Evolutionary conservation across 768 basidiomycete species (phyloP).

Genomic region (Boletus subparvulus): DNA sequence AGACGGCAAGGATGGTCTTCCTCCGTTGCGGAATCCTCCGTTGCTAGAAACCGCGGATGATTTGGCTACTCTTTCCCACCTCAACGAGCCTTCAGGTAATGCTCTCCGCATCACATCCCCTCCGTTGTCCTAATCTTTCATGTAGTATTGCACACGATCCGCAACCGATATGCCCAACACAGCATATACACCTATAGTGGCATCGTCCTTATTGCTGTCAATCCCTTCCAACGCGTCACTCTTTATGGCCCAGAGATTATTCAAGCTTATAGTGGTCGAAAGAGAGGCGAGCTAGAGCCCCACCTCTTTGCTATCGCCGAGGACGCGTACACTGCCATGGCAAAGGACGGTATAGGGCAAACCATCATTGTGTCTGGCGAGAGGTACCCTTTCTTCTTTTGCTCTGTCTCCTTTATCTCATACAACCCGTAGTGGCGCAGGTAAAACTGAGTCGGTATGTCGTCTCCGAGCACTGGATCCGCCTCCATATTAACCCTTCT

Average conservation of each 20-base stretch:
- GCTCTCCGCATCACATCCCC: slow-evolving; percentile 17
- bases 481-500: slow-evolving; percentile 4
- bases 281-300: slow-evolving; percentile 93
- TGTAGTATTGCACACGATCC: slow-evolving; percentile 92
- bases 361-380: slow-evolving; percentile 99
- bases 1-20: slow-evolving; percentile 75
- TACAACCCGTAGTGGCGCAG: slow-evolving; percentile 76
- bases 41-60: slow-evolving; percentile 96
- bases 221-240: slow-evolving; percentile 96
- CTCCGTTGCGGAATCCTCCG: slow-evolving; percentile 95
- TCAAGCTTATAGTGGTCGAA: slow-evolving; percentile 90
- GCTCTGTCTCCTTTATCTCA: slow-evolving; percentile 8
- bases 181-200: slow-evolving; percentile 99
- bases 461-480: background rate
- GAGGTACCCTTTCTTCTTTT: slow-evolving; percentile 54
- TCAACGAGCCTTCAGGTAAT: slow-evolving; percentile 94
- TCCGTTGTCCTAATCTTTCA: background rate
- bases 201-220: slow-evolving; percentile 97
- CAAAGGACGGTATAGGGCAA: slow-evolving; percentile 89
- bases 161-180: slow-evolving; percentile 94
- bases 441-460: slow-evolving; percentile 94
- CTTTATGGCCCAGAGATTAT: slow-evolving; percentile 97
- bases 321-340: slow-evolving; percentile 98
- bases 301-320: slow-evolving; percentile 99
- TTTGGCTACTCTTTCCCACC: slow-evolving; percentile 94